These are phyloP conservation scores for Suillus hirtellus DNA, from an alignment of 768 basidiomycete species.

Conservation along the genomic window DNA sequence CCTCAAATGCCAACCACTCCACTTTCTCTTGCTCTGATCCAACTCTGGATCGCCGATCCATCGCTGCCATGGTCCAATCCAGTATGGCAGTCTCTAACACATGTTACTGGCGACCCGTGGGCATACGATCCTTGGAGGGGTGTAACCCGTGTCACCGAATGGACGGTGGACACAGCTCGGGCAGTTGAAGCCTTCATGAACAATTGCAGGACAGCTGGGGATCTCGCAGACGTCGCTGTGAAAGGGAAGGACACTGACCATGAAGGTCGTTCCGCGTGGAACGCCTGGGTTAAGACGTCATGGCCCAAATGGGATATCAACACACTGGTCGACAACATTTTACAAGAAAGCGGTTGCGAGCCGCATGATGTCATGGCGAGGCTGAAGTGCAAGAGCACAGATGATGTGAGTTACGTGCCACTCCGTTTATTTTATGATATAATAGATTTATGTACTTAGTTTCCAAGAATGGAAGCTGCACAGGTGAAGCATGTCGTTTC, in stretches of 20 bases:
- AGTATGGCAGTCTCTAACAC: slow-evolving; percentile 2
- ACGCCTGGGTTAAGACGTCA: neutral
- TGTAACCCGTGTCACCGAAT: neutral
- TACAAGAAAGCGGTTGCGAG: neutral
- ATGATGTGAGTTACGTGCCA: neutral
- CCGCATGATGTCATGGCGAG: neutral
- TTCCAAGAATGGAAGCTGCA: neutral
- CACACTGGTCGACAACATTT: neutral
- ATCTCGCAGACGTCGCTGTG: neutral
- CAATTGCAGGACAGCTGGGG: neutral
- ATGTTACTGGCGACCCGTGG: neutral
- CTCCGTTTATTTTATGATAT: neutral
- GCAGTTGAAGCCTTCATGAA: neutral
- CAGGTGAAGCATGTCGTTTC: neutral
- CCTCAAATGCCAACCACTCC: neutral
- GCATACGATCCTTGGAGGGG: neutral
- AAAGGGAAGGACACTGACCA: neutral
- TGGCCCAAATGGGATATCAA: neutral
- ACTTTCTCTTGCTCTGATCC: neutral
- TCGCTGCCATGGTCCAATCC: neutral
- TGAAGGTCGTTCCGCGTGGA: neutral
- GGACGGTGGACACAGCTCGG: neutral
- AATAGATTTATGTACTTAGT: neutral
- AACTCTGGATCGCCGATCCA: slow-evolving; percentile 1
- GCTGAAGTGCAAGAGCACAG: neutral